These are phyloP conservation scores for Clausena lansium DNA, from an alignment of 345 rosid species.

Conservation along the genomic window DNA sequence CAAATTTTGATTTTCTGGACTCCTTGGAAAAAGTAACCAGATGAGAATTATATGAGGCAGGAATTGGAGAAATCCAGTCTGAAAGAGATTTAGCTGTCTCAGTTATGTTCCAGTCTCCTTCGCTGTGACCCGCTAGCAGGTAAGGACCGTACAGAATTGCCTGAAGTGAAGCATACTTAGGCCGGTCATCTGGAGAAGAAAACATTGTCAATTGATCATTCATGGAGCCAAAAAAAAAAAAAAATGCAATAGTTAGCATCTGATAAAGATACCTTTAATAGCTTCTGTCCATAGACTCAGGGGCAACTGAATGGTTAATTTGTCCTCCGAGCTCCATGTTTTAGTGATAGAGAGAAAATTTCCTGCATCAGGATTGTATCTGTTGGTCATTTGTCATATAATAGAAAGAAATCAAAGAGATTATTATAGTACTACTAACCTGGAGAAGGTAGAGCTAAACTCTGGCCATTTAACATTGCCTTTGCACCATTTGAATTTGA, in stretches of 20 bases:
- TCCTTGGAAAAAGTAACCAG: slow-evolving; percentile 64
- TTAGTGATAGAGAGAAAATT: slow-evolving; percentile 45
- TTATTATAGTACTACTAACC: slow-evolving; percentile 35
- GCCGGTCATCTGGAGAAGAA: slow-evolving; percentile 65
- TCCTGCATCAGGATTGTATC: slow-evolving; percentile 42
- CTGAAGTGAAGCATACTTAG: slow-evolving; percentile 60
- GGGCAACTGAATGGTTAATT: slow-evolving; percentile 59
- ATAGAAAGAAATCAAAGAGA: neutral
- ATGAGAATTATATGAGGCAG: slow-evolving; percentile 44
- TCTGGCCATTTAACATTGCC: slow-evolving; percentile 55
- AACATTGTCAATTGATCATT: slow-evolving; percentile 4
- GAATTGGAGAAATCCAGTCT: slow-evolving; percentile 60
- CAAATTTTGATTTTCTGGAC: slow-evolving; percentile 40
- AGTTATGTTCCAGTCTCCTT: slow-evolving; percentile 65
- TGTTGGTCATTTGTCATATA: neutral
- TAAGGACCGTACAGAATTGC: slow-evolving; percentile 92
- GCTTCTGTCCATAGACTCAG: slow-evolving; percentile 62
- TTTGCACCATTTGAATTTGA: slow-evolving; percentile 48
- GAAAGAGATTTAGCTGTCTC: slow-evolving; percentile 31
- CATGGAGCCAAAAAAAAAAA: neutral
- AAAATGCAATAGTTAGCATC: neutral
- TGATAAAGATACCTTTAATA: slow-evolving; percentile 58
- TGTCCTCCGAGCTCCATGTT: slow-evolving; percentile 64
- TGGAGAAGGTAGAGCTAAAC: slow-evolving; percentile 50
- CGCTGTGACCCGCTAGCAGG: slow-evolving; percentile 66